Evolutionary conservation across 768 basidiomycete species (phyloP), one percentile per base, ranked within the genome.

Genomic region (Mycena olivaceomarginata): DNA sequence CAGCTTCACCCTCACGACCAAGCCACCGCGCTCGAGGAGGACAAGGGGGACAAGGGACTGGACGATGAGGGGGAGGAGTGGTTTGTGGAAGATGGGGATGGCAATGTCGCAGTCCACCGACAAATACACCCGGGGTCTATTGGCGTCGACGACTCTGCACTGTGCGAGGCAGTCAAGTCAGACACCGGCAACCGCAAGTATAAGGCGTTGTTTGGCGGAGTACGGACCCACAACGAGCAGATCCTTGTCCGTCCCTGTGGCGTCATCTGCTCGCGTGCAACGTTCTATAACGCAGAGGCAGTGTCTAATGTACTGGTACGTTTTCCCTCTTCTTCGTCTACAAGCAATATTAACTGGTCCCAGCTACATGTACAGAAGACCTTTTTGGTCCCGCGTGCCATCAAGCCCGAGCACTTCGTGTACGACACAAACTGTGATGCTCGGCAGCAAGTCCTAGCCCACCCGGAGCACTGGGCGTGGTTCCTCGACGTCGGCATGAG

Each of bases 391-490:
- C 81, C 82, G 11, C 76, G 77, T 16, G 82, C 82, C 0, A 22
- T 64, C 31, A 84, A 82, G 67, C 83, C 81, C 1, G 79, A 83
- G 39, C 79, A 80, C 53, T 76, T 79, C 72, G 78, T 74, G 37
- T 77, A 72, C 22, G 75, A 76, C 22, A 72, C 66, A 10, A 69
- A 63, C 64, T 78, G 77, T 46, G 62, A 75, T 22, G 74, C 77
- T 15, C 66, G 59, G n/a, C 73, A 75, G 48, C 77, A 76, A 48
- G 77, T 72, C 10, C 13, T 45, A 69, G 18, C 67, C 65, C 18
- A 60, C 53, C n/a, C 72, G 74, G 45, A 78, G 72, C 56, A 74
- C 77, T 8, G 39, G 18, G 6, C 31, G 31, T 31, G 31, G 31
- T 31, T 31, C 31, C 31, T 31, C 31, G 31, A 31, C 31, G 31